Percentiles rank a stretch among this genome's conserved stretches.
phyloP scores from a whole-genome alignment of 768 basidiomycete species.

The Auriscalpium orientale region DNA sequence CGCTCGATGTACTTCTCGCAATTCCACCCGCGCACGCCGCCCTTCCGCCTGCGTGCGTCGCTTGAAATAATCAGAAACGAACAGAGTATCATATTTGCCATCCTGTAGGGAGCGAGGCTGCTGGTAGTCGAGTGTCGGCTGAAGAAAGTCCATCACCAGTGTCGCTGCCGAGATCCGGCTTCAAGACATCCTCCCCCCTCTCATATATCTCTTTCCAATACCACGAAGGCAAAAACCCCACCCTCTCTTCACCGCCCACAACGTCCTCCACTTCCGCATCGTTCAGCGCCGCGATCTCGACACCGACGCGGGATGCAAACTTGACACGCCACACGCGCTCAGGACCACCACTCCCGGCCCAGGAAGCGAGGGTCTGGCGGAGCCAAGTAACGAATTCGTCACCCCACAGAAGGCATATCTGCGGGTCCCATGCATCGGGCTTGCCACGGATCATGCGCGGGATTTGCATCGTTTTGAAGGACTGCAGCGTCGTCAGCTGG shows the following conservation, averaged over 20 bases:
- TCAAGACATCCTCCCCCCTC: too few species aligned
- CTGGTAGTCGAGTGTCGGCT: too few species aligned
- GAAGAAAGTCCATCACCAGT: too few species aligned
- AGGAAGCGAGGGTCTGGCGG: slow-evolving; percentile 10
- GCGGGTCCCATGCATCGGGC: slow-evolving; percentile 70
- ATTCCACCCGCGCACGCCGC: too few species aligned
- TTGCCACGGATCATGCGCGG: slow-evolving; percentile 74
- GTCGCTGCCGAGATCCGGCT: too few species aligned
- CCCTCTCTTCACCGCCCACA: slow-evolving; percentile 56
- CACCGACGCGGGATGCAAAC: slow-evolving; percentile 53
- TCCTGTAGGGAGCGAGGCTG: too few species aligned
- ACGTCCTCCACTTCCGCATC: slow-evolving; percentile 48
- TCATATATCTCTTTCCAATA: slow-evolving; percentile 36
- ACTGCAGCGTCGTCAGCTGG: slow-evolving; percentile 52
- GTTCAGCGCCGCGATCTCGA: slow-evolving; percentile 43
- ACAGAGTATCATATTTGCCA: too few species aligned
- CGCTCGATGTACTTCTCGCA: too few species aligned
- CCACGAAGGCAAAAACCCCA: slow-evolving; percentile 75
- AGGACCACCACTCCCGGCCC: neutral
- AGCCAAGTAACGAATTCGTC: slow-evolving; percentile 52
- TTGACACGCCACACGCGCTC: slow-evolving; percentile 60
- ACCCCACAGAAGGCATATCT: slow-evolving; percentile 70
- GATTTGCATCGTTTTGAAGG: slow-evolving; percentile 72
- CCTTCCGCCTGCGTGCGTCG: too few species aligned
- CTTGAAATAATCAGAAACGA: too few species aligned